Percentiles rank a stretch among this genome's conserved stretches.
Conservation (phyloP, 345 rosid genomes). For the Heritiera littoralis region DNA sequence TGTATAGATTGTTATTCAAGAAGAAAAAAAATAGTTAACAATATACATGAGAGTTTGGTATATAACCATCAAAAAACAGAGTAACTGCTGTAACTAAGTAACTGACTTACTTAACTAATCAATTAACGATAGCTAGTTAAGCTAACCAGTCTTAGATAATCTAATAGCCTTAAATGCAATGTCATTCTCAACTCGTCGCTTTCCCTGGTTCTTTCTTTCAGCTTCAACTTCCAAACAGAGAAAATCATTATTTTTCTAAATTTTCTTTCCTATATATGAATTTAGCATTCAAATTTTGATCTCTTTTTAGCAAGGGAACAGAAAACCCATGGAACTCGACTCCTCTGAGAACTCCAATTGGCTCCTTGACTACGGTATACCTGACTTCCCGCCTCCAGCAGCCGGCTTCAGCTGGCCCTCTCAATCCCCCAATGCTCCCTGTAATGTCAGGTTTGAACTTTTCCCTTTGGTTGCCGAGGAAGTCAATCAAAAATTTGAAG, state of each 20-base stretch:
- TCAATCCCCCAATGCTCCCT: conserved; percentile 18
- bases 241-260: neutral
- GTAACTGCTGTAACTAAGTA: too few species aligned
- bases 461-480: conserved; percentile 13
- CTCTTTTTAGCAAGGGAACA: neutral
- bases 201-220: too few species aligned
- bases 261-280: neutral
- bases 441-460: conserved; percentile 19
- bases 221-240: neutral
- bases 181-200: too few species aligned
- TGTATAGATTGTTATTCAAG: too few species aligned
- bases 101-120: too few species aligned
- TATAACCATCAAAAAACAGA: too few species aligned
- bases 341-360: conserved; percentile 30
- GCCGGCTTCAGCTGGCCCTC: conserved; percentile 28
- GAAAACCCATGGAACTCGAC: conserved; percentile 22
- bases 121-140: too few species aligned
- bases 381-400: conserved; percentile 21
- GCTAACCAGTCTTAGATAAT: too few species aligned
- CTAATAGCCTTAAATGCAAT: too few species aligned
- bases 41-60: too few species aligned
- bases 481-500: neutral
- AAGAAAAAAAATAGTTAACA: too few species aligned
- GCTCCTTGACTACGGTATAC: conserved; percentile 35
- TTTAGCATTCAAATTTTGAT: neutral